Base-by-base conservation (phyloP, 106 monocot species). In the Acorus calamus region DNA sequence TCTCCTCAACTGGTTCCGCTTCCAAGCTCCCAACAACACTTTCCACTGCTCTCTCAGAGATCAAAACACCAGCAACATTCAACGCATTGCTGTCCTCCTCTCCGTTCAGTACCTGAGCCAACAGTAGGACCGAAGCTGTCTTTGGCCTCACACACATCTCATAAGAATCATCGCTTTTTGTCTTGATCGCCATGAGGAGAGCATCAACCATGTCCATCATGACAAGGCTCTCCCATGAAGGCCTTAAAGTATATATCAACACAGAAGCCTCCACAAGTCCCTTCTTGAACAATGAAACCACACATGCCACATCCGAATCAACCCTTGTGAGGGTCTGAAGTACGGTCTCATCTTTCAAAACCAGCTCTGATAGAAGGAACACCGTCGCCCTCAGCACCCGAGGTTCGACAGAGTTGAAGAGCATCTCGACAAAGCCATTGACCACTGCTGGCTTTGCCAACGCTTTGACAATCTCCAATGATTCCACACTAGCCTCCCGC, bases 241-340 rank as follows among this genome's bases (percentile, higher is more conserved):
- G 76, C 8, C 12, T 61, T 42, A 79, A 44, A 44, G 70, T 61
- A 67, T 73, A 79, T 55, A 84, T 71, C 62, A 84, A 52, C 12
- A 69, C 73, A 13, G 60, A 76, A 11, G 76, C 62, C 63, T 84
- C 79, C 8, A 58, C 49, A 56, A 84, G 49, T n/a, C 84, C 84
- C 46, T 84, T 84, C 76, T 79, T 84, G 70, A 84, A 79, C 28
- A 84, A 62, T 11, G 79, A 72, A 14, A 70, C 79, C 66, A 84
- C 63, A 66, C 79, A 84, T 9, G 79, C 76, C 12, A 84, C 73
- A 67, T 84, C 84, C 10, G 84, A 84, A 60, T 84, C 79, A 56
- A 73, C 79, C 55, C 79, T 70, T 1, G 69, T 79, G 45, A 84
- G 72, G 9, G 84, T 76, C 53, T 84, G 76, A 44, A 73, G 55